Percentiles rank a stretch among this genome's conserved stretches.
Conservation (phyloP, 306 rosid species). For the Citrullus amarus region DNA sequence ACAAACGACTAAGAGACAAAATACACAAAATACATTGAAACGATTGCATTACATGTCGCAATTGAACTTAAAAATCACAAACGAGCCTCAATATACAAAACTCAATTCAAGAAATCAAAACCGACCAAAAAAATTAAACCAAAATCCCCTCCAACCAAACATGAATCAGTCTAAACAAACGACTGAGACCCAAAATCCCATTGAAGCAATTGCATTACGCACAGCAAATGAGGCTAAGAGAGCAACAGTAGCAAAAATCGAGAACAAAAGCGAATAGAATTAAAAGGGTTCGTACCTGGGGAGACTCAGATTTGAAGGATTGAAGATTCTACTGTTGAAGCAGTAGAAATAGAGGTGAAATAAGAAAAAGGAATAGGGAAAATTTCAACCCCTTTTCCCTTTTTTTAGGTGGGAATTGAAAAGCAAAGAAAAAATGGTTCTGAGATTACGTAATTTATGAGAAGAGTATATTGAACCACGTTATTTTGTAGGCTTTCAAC, state of each 20-base stretch:
- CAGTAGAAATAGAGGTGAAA: background rate
- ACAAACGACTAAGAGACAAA: background rate
- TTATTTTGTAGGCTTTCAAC: background rate
- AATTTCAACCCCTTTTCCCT: background rate
- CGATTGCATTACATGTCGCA: background rate
- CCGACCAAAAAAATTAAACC: constrained; percentile 6
- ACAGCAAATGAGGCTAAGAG: background rate
- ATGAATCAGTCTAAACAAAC: background rate
- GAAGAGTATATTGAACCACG: background rate
- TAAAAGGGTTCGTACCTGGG: constrained; percentile 6
- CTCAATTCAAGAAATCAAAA: background rate
- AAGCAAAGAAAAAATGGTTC: background rate
- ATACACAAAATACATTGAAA: background rate
- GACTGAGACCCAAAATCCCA: background rate
- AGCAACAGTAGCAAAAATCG: background rate
- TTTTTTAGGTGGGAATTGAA: background rate
- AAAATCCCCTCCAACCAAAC: background rate
- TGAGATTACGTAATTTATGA: background rate
- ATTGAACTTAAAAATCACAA: background rate
- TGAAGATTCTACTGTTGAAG: background rate
- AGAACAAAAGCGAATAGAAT: background rate
- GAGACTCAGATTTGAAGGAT: background rate
- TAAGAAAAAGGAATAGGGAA: background rate
- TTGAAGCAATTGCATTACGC: background rate
- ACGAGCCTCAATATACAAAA: constrained; percentile 10